Percentiles rank a stretch among this genome's conserved stretches.
phyloP scores from a whole-genome alignment of 1,284 basidiomycete species.

The Austropuccinia psidii region DNA sequence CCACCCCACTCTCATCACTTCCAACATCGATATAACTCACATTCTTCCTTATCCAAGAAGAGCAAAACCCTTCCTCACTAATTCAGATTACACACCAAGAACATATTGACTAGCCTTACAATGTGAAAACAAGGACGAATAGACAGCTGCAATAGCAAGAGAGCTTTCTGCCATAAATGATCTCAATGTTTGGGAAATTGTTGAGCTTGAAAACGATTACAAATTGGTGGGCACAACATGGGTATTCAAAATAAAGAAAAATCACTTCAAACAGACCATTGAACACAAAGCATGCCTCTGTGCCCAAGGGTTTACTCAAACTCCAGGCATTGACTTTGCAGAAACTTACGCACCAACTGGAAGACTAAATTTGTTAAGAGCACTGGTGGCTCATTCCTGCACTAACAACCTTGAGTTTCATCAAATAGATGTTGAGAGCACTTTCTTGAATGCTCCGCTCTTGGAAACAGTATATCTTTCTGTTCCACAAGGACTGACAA shows the following conservation, averaged over 20 bases:
- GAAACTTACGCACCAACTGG: slow-evolving; percentile 51
- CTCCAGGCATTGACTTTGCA: slow-evolving; percentile 50
- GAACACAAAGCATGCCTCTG: slow-evolving; percentile 50
- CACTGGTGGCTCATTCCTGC: slow-evolving; percentile 49
- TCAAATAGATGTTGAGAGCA: slow-evolving; percentile 51
- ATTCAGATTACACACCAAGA: too few relatives aligned
- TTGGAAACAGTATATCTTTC: slow-evolving; percentile 50
- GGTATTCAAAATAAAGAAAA: slow-evolving; percentile 50
- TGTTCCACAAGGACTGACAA: slow-evolving; percentile 43
- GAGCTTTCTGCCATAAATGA: too few relatives aligned
- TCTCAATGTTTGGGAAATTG: too few relatives aligned
- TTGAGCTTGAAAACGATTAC: too few relatives aligned
- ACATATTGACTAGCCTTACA: too few relatives aligned
- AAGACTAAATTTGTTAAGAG: slow-evolving; percentile 46
- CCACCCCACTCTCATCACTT: too few relatives aligned
- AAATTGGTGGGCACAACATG: slow-evolving; percentile 48
- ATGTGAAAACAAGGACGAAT: too few relatives aligned
- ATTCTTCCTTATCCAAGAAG: too few relatives aligned
- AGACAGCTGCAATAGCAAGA: too few relatives aligned
- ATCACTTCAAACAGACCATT: slow-evolving; percentile 46
- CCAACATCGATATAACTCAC: too few relatives aligned
- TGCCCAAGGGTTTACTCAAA: slow-evolving; percentile 52
- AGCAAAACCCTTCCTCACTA: too few relatives aligned
- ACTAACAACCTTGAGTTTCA: slow-evolving; percentile 46
- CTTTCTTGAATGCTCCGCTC: slow-evolving; percentile 51